Base-by-base conservation (phyloP, 164 flowering plant species). In the Akebia trifoliata region DNA sequence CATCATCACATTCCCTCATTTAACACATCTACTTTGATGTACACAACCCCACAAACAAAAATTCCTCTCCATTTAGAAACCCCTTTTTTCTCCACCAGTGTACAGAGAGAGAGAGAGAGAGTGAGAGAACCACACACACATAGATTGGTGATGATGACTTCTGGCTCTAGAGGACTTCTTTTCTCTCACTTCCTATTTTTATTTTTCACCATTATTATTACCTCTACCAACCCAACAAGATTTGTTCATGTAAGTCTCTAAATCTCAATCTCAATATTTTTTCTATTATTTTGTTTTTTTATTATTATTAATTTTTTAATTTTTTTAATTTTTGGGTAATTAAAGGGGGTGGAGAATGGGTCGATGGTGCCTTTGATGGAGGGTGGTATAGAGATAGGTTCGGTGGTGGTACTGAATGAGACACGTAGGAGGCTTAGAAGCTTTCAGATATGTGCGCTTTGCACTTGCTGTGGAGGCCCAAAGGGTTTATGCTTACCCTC, bases 391-490 rank as follows among this genome's bases (percentile, higher is more conserved):
- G 86, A 71, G 62, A 66, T 12, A 29, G 68, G 63, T 63, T 64
- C 56, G 10, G 74, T 59, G 63, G 2, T 74, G 74, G 59, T 78
- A 78, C 22, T 82, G 73, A 77, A 83, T 53, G 89, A 80, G 48
- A 81, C 65, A 48, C 74, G 91, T 48, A 73, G 97, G 69, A 74
- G 64, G 62, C 72, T 82, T 22, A 74, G 83, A 8, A 78, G 89
- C 71, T 89, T 86, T 66, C 77, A 76, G 78, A 73, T 84, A 61
- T 89, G 97, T 72, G 81, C 91, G 9, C 67, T 77, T 0, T 89
- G 97, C 56, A 84, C 91, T 57, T 89, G 97, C 73, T 89, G 97
- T 71, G 91, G 90, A 25, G 89, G 91, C 6, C 78, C 83, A 14
- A 83, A 71, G 57, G 74, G 78, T 9, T 60, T 80, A 15, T 90